phyloP scores from a whole-genome alignment of 2,329 filamentous ascomycete genomes.

The Pseudogymnoascus verrucosus region DNA sequence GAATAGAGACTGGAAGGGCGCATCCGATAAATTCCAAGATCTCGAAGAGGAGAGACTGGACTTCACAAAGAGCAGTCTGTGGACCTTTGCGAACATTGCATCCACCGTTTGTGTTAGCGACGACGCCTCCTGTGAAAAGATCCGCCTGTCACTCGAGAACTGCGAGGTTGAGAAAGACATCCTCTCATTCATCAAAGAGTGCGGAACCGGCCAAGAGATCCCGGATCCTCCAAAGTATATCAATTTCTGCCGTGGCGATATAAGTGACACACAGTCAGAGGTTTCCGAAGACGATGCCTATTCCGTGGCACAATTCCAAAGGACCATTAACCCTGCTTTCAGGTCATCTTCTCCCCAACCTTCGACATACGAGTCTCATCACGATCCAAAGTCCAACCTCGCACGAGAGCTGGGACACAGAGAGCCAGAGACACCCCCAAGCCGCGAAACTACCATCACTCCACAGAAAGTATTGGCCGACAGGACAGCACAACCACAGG shows the following conservation, averaged over 20 bases:
- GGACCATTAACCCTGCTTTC: conserved; percentile 92
- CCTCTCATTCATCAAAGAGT: conserved; percentile 74
- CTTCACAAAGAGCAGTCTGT: conserved; percentile 94
- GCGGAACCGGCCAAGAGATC: conserved; percentile 91
- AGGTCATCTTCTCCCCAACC: conserved; percentile 93
- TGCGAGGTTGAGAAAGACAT: conserved; percentile 98
- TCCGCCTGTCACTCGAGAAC: conserved; percentile 83
- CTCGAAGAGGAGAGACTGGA: conserved; percentile 94
- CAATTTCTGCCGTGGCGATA: conserved; percentile 91
- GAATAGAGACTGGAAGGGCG: conserved; percentile 98
- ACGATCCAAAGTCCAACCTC: conserved; percentile 71
- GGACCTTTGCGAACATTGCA: conserved; percentile 95
- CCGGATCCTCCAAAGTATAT: conserved; percentile 96
- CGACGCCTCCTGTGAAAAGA: conserved; percentile 93
- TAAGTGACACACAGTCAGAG: conserved; percentile 73
- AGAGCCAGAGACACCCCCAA: conserved; percentile 37
- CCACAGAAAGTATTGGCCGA: conserved; percentile 39
- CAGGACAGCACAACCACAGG: conserved; percentile 19
- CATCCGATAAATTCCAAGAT: conserved; percentile 98
- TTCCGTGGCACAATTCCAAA: conserved; percentile 90
- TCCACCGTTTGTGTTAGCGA: conserved; percentile 98
- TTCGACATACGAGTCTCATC: conserved; percentile 84
- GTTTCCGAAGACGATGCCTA: conserved; percentile 81
- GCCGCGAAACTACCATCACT: conserved; percentile 43
- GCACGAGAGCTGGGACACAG: conserved; percentile 60